Conservation (phyloP, 805 yeast genomes). For the Candida sithepensis region DNA sequence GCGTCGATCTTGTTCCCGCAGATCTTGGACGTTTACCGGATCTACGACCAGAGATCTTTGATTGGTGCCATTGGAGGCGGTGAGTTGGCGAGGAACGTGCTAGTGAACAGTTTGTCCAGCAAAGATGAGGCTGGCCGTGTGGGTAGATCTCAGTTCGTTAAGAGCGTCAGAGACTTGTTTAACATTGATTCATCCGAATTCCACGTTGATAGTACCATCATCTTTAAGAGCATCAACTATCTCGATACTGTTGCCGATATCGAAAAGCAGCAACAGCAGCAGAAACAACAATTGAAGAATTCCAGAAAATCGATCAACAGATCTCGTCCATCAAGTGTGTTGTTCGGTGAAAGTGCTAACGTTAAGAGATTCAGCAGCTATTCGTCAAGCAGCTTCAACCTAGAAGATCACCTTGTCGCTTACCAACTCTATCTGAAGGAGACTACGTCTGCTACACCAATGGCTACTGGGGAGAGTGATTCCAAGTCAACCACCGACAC, state of each 20-base stretch:
- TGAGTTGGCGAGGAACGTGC: conserved; percentile 13
- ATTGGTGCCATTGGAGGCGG: conserved; percentile 51
- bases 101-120: not conserved
- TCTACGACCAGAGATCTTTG: conserved; percentile 50
- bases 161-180: conserved; percentile 58
- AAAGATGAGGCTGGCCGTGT: conserved; percentile 7
- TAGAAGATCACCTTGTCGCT: conserved; percentile 28
- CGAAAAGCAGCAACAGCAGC: conserved; percentile 18
- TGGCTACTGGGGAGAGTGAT: not conserved
- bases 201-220: conserved; percentile 50
- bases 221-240: conserved; percentile 53
- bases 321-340: conserved; percentile 32
- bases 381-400: conserved; percentile 31
- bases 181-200: conserved; percentile 57
- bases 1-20: conserved; percentile 65
- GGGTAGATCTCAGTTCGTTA: conserved; percentile 46
- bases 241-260: conserved; percentile 28
- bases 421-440: conserved; percentile 25
- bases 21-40: conserved; percentile 47
- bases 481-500: not conserved
- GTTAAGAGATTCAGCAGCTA: conserved; percentile 32
- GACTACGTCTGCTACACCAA: not conserved
- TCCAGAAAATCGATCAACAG: conserved; percentile 7
- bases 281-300: conserved; percentile 3
- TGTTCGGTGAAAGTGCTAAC: conserved; percentile 29